Evolutionary conservation across 1,139 yeast genomes (phyloP).

Genomic region (Candida freyschussii): DNA sequence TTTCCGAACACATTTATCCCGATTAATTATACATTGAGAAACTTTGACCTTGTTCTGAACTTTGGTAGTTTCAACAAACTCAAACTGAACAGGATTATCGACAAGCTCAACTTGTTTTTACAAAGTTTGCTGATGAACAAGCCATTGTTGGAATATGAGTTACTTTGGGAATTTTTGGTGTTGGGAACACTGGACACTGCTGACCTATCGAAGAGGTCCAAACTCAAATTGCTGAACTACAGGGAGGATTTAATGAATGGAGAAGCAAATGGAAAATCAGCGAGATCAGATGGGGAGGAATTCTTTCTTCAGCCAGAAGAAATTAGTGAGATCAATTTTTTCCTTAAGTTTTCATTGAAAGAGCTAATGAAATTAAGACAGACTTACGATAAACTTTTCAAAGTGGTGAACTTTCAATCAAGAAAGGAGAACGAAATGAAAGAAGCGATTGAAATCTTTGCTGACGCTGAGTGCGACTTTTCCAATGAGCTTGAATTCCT

Average conservation of each 20-base stretch:
- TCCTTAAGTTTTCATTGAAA: constrained; percentile 46
- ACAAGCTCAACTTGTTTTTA: constrained; percentile 44
- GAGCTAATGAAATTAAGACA: constrained; percentile 40
- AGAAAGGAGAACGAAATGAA: constrained; percentile 41
- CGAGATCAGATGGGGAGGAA: constrained; percentile 9
- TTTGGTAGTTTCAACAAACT: constrained; percentile 32
- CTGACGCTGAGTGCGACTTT: constrained; percentile 25
- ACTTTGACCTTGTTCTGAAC: constrained; percentile 22
- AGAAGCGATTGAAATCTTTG: constrained; percentile 21
- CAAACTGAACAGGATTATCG: constrained; percentile 42
- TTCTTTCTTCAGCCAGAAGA: constrained; percentile 35
- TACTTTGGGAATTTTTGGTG: constrained; percentile 42
- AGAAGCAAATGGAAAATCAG: constrained; percentile 2
- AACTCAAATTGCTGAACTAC: constrained; percentile 29
- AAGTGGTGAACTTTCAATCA: constrained; percentile 39
- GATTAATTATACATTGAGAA: constrained; percentile 30
- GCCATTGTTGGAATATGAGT: constrained; percentile 32
- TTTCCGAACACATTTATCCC: constrained; percentile 39
- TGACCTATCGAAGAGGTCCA: constrained; percentile 30
- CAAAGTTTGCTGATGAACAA: constrained; percentile 34
- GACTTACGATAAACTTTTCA: constrained; percentile 37
- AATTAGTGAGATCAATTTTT: constrained; percentile 49
- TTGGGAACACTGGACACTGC: constrained; percentile 33
- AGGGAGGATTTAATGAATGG: constrained; percentile 26
- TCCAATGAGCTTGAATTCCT: constrained; percentile 22